A percentile compares a stretch with the other conserved stretches of the same genome.
These are phyloP conservation scores for Aspergillus pseudotamarii DNA, from an alignment of 2,329 filamentous ascomycete species.

Conservation along the genomic window DNA sequence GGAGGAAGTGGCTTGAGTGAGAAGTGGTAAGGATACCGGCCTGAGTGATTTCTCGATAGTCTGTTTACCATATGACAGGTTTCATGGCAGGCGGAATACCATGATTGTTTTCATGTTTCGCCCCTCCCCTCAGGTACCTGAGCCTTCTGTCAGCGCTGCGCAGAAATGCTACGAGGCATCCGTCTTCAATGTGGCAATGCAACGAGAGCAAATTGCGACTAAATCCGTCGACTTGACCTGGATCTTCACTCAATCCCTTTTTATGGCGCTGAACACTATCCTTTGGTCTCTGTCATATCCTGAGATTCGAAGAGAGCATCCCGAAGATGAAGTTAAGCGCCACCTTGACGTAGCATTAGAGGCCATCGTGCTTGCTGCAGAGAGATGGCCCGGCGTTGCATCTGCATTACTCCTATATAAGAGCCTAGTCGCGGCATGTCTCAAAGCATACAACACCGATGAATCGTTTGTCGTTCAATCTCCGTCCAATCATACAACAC, in stretches of 20 bases:
- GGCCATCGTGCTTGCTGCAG: slow-evolving; percentile 76
- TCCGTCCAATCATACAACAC: slow-evolving; percentile 47
- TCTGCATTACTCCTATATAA: slow-evolving; percentile 83
- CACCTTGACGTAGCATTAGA: slow-evolving; percentile 76
- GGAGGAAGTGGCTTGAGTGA: slow-evolving; percentile 73
- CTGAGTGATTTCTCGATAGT: slow-evolving; percentile 2
- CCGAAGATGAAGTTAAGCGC: slow-evolving; percentile 73
- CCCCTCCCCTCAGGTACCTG: slow-evolving; percentile 88
- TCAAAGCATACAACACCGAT: slow-evolving; percentile 79
- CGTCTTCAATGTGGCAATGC: slow-evolving; percentile 77
- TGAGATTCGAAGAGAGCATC: slow-evolving; percentile 73
- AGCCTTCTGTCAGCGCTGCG: slow-evolving; percentile 78
- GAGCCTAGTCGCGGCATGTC: slow-evolving; percentile 81
- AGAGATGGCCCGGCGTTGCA: slow-evolving; percentile 88
- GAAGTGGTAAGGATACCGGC: slow-evolving; percentile 66
- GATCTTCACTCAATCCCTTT: slow-evolving; percentile 87
- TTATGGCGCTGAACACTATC: slow-evolving; percentile 88
- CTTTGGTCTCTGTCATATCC: slow-evolving; percentile 90
- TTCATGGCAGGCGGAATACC: slow-evolving; percentile 73
- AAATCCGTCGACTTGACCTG: slow-evolving; percentile 84
- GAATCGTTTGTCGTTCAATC: slow-evolving; percentile 55
- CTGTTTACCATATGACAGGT: slow-evolving; percentile 46
- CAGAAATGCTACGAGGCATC: slow-evolving; percentile 81
- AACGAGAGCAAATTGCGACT: slow-evolving; percentile 76
- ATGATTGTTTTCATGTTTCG: slow-evolving; percentile 87